These are phyloP conservation scores for Clausena lansium DNA, from an alignment of 345 rosid genomes.

Conservation along the genomic window DNA sequence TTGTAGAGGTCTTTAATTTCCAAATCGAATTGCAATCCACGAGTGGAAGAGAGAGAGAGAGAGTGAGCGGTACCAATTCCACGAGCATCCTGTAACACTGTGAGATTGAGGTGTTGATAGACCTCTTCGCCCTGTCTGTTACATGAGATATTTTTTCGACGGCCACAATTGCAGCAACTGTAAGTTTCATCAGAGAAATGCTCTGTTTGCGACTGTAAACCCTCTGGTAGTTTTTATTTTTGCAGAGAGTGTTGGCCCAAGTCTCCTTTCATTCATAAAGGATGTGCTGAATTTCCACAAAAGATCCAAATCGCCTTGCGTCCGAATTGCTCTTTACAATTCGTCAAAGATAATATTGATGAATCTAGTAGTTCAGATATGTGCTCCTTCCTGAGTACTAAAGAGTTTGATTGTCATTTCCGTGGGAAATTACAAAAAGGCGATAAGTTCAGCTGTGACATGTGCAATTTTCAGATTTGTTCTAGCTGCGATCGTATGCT, in stretches of 20 bases:
- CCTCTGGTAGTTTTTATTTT: not conserved
- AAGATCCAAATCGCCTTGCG: no score
- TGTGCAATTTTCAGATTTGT: no score
- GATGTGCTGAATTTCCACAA: not conserved
- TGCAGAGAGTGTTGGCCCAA: not conserved
- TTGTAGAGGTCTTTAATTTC: no score
- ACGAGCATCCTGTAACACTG: not conserved
- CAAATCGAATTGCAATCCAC: no score
- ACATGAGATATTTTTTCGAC: not conserved
- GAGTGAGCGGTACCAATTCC: not conserved
- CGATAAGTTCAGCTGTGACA: no score
- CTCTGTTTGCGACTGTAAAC: not conserved
- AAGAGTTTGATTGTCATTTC: no score
- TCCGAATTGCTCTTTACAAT: no score
- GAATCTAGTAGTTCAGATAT: no score
- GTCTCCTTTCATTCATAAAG: not conserved
- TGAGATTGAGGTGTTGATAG: not conserved
- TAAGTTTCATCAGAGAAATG: not conserved
- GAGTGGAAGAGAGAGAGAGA: not conserved
- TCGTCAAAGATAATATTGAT: no score
- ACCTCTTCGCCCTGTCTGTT: not conserved
- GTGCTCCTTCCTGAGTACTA: no score
- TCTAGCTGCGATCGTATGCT: no score
- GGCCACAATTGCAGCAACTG: not conserved
- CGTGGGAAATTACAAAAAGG: no score